These are phyloP conservation scores for Remersonia thermophila DNA, from an alignment of 2,329 filamentous ascomycete genomes.

Conservation along the genomic window DNA sequence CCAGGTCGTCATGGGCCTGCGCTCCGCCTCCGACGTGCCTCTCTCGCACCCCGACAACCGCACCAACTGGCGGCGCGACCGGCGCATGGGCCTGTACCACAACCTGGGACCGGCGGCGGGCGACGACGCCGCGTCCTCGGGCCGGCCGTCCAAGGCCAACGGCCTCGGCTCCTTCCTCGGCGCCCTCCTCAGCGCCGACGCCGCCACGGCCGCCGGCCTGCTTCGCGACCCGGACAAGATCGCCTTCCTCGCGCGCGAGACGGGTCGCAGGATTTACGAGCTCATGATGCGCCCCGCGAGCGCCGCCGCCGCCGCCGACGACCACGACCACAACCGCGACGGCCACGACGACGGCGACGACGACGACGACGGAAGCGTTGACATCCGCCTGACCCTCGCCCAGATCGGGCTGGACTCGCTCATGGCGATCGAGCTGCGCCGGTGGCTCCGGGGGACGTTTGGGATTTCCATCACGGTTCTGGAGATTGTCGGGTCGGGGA, in stretches of 20 bases:
- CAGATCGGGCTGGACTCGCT: conserved; percentile 33
- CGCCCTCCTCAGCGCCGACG: too few species aligned
- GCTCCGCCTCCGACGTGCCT: conserved; percentile 10
- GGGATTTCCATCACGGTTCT: background rate
- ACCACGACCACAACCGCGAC: too few species aligned
- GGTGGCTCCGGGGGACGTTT: conserved; percentile 27
- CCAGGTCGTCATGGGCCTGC: conserved; percentile 17
- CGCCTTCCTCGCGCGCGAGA: conserved; percentile 15
- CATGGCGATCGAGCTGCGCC: conserved; percentile 38
- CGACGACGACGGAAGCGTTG: background rate
- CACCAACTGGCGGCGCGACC: conserved; percentile 20
- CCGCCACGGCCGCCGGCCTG: background rate
- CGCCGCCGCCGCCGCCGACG: too few species aligned
- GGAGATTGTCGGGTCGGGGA: conserved; percentile 1
- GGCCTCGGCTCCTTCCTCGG: too few species aligned
- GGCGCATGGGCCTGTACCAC: conserved; percentile 20
- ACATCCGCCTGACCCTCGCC: background rate
- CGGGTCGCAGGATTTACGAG: conserved; percentile 16
- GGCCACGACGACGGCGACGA: too few species aligned
- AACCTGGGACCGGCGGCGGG: conserved; percentile 6
- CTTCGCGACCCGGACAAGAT: conserved; percentile 5
- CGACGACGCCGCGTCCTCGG: conserved; percentile 1
- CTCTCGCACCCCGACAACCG: conserved; percentile 18
- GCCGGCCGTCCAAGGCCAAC: background rate
- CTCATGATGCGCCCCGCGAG: conserved; percentile 2